Percentiles rank a stretch among this genome's conserved stretches.
Evolutionary conservation across 257 asterid genomes (phyloP).

Genomic region (Penstemon newberryi): DNA sequence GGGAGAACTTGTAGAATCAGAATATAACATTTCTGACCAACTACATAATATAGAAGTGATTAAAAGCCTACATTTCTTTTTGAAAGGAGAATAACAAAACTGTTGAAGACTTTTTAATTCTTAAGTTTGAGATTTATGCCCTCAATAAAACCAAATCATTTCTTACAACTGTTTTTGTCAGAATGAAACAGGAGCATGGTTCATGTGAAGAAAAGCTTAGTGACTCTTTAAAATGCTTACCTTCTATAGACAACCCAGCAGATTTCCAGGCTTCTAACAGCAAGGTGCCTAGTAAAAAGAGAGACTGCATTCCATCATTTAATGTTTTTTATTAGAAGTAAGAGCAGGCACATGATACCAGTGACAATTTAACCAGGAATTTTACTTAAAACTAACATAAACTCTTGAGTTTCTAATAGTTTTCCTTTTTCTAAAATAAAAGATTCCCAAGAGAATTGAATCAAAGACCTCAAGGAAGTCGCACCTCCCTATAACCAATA

Average conservation of each 20-base stretch:
- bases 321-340: neutral
- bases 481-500: too few species aligned
- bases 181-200: neutral
- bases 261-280: constrained; percentile 78
- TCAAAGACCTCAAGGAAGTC: too few species aligned
- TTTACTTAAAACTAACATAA: neutral
- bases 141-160: neutral
- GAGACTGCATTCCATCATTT: constrained; percentile 17
- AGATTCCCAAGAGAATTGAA: too few species aligned
- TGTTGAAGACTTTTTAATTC: neutral
- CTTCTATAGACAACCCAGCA: constrained; percentile 68
- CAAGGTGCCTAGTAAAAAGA: constrained; percentile 59
- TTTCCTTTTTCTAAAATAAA: too few species aligned
- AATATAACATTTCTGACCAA: constrained; percentile 18
- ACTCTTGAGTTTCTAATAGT: too few species aligned
- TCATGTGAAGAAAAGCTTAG: constrained; percentile 19
- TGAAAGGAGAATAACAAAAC: constrained; percentile 6
- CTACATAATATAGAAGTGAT: constrained; percentile 3
- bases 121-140: neutral
- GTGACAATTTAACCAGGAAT: constrained; percentile 3
- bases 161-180: neutral
- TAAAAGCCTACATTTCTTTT: constrained; percentile 9
- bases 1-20: constrained; percentile 10
- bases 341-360: neutral
- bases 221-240: constrained; percentile 34